Base-by-base conservation (phyloP, 306 rosid species). In the Rubus idaeus region DNA sequence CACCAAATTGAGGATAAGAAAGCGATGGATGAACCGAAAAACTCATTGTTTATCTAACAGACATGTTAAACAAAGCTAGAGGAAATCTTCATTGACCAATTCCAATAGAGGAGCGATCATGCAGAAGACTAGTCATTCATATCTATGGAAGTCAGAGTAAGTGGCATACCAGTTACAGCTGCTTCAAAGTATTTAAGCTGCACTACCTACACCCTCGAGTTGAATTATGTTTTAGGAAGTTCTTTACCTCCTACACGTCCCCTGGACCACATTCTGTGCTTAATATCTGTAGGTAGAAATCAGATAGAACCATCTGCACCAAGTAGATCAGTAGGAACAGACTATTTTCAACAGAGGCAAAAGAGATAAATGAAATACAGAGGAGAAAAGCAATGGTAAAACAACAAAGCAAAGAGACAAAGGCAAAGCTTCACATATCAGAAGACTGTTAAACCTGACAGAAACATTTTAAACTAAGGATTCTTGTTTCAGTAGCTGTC, bases 401-500 rank as follows among this genome's bases (percentile, higher is more conserved):
- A 61, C 18, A 26, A 61, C 35, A 61, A 61, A 60, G 42, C 42
- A 60, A 61, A 61, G 66, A 61, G 12, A 45, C 4, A 6, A 26
- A 6, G 50, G 64, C 5, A 41, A 73, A 41, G 58, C 23, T 50
- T 8, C 26, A 4, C 13, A 17, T 9, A 50, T 18, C 21, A 40
- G 40, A 73, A 5, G 76, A 23, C 35, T 16, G 5, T 26, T 42
- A 39, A 39, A 40, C 13, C 69, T 6, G 39, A n/a, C 18, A 40
- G 37, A 8, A 72, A 40, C 47, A 49, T 63, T 6, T 50, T 9
- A 69, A 68, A 30, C 45, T 4, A 13, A 8, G 14, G 17, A 66
- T 66, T 77, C 14, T 77, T 40, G 75, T 74, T 71, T 78, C 83
- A 51, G 18, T 8, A 18, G 65, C 52, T 58, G 57, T 60, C 52